Evolutionary conservation across 1,284 basidiomycete genomes (phyloP).

Genomic region (Caloboletus firmus): DNA sequence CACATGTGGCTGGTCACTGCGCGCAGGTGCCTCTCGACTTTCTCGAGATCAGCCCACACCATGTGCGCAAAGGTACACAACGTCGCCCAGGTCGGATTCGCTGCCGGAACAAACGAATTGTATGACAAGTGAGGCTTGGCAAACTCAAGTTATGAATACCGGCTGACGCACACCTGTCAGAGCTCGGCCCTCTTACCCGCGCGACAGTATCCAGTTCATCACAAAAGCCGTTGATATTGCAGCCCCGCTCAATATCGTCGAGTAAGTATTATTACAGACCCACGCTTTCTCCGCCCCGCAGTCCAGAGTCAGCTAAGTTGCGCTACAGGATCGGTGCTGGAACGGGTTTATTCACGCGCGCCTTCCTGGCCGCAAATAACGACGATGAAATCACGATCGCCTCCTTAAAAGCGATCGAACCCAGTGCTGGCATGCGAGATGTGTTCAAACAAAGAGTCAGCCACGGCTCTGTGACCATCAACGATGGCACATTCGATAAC

Average conservation of each 20-base stretch:
- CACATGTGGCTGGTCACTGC: background rate
- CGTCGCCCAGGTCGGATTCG: slow-evolving; percentile 67
- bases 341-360: slow-evolving; percentile 79
- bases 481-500: slow-evolving; percentile 64
- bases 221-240: slow-evolving; percentile 41
- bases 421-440: slow-evolving; percentile 71
- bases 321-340: slow-evolving; percentile 62
- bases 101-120: slow-evolving; percentile 67
- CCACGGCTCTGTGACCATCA: slow-evolving; percentile 51
- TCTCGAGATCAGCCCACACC: background rate
- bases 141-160: background rate
- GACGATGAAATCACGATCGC: slow-evolving; percentile 52
- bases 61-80: slow-evolving; percentile 44
- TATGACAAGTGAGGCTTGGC: slow-evolving; percentile 47
- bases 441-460: slow-evolving; percentile 52
- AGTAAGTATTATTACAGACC: slow-evolving; percentile 46
- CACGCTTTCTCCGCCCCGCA: background rate
- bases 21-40: background rate
- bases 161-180: slow-evolving; percentile 24
- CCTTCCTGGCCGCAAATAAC: slow-evolving; percentile 63
- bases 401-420: slow-evolving; percentile 65
- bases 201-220: slow-evolving; percentile 55
- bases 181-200: slow-evolving; percentile 71
- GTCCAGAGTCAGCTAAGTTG: background rate
- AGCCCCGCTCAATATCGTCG: slow-evolving; percentile 59